Base-by-base conservation (phyloP, 2,329 filamentous ascomycete species). In the Leptographium flavum region DNA sequence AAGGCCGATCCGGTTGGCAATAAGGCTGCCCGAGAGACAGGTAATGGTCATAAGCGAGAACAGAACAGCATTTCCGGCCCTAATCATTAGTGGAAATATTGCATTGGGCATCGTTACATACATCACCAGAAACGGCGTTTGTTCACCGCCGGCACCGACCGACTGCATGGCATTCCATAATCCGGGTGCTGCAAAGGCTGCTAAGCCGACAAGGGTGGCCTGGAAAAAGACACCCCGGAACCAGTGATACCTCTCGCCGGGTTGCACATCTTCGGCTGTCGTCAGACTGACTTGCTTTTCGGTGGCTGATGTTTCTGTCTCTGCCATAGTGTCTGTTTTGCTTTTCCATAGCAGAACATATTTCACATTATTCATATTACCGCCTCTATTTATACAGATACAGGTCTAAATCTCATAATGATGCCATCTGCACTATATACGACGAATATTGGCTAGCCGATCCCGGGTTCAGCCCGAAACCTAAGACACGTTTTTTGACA, bases 211-310 rank as follows among this genome's bases (percentile, higher is more conserved):
- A 17, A 69, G 46, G 33, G 69, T 62, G 42, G 66, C 66, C 47
- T 69, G 66, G 55, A 66, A 69, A 1, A 69, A 54, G 4, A 67
- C 67, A 37, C 64, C 66, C 15, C 67, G 63, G 50, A 66, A 70
- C 57, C 57, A 60, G 36, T 28, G n/a, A 28, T 45, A 45, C 21
- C 39, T 32, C 14, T 39, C 10, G n/a, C 17, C 25, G n/a, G 23
- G 32, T 30, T 30, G 25, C 2, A 10, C 39, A 5, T 19, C 4
- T 28, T 36, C 42, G 8, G 9, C 27, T 15, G 13, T n/a, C 4
- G 17, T 7, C 3, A 15, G 19, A 11, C 5, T 9, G 28, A 25
- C 28, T n/a, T n/a, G n/a, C n/a, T n/a, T n/a, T n/a, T n/a, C n/a
- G n/a, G n/a, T n/a, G n/a, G n/a, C n/a, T n/a, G n/a, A n/a, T n/a